Conservation (phyloP, 129 eudicot genomes). For the Glebionis coronaria region DNA sequence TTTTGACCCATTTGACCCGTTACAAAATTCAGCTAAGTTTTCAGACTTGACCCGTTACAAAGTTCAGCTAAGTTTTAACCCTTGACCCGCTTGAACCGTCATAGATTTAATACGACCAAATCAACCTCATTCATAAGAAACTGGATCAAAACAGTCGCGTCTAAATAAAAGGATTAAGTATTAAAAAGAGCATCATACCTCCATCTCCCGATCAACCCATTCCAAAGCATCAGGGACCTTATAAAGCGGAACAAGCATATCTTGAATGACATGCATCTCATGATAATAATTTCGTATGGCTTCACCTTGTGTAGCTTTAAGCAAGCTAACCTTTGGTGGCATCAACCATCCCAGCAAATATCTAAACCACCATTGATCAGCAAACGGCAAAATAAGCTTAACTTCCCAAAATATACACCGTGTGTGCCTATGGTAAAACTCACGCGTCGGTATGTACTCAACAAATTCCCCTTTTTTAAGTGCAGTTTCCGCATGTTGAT, state of each 20-base stretch:
- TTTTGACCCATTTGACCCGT: neutral
- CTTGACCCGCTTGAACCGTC: neutral
- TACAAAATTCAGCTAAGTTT: neutral
- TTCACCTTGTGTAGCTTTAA: slow-evolving; percentile 93
- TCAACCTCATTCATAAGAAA: neutral
- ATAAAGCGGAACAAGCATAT: slow-evolving; percentile 90
- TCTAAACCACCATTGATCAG: slow-evolving; percentile 88
- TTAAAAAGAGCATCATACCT: slow-evolving; percentile 37
- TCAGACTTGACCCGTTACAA: neutral
- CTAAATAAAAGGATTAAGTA: neutral
- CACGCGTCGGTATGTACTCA: slow-evolving; percentile 89
- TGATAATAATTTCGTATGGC: slow-evolving; percentile 88
- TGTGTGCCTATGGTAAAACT: slow-evolving; percentile 91
- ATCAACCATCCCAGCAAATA: slow-evolving; percentile 76
- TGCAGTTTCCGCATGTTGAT: slow-evolving; percentile 79
- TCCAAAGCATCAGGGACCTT: slow-evolving; percentile 90
- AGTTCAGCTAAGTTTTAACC: too few relatives aligned
- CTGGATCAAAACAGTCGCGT: neutral
- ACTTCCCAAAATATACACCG: slow-evolving; percentile 93
- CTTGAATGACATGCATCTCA: slow-evolving; percentile 91
- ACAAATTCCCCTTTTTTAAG: slow-evolving; percentile 77
- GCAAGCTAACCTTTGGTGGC: slow-evolving; percentile 94
- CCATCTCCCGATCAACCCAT: slow-evolving; percentile 85
- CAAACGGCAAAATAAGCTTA: slow-evolving; percentile 89
- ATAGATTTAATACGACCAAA: neutral